These are phyloP conservation scores for Cladosporium sp. DNA, from an alignment of 2,329 filamentous ascomycete species.

Conservation along the genomic window DNA sequence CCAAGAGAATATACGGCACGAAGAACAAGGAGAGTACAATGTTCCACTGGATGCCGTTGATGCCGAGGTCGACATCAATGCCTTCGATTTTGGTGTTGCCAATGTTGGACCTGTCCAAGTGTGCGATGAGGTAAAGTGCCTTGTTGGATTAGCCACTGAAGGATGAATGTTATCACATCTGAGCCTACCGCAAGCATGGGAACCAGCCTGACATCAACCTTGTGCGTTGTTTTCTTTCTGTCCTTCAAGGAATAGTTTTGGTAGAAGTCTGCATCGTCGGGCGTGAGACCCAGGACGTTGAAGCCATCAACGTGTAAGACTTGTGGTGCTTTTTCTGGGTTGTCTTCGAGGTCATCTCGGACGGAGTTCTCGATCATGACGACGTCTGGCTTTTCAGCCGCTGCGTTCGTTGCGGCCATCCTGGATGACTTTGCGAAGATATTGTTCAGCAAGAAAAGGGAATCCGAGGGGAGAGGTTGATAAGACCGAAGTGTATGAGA, in stretches of 20 bases:
- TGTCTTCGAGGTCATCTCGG: background rate
- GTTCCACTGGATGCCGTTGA: slow-evolving; percentile 11
- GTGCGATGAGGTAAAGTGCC: background rate
- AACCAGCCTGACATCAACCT: slow-evolving; percentile 17
- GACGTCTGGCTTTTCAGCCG: slow-evolving; percentile 45
- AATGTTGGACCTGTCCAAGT: slow-evolving; percentile 2
- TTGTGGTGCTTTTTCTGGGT: background rate
- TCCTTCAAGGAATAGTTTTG: background rate
- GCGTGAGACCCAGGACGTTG: slow-evolving; percentile 1
- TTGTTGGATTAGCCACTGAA: no score
- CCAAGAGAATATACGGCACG: slow-evolving; percentile 45
- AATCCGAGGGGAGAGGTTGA: no score
- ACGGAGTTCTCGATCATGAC: background rate
- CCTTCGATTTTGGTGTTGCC: slow-evolving; percentile 12
- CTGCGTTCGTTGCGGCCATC: slow-evolving; percentile 28
- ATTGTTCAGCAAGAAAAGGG: no score
- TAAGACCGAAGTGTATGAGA: no score
- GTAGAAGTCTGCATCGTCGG: slow-evolving; percentile 16
- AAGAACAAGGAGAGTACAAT: slow-evolving; percentile 29
- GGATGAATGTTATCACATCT: background rate
- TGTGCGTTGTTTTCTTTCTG: slow-evolving; percentile 11
- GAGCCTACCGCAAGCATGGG: slow-evolving; percentile 11
- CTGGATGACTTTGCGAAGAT: background rate
- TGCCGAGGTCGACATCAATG: slow-evolving; percentile 7
- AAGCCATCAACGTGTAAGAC: slow-evolving; percentile 1